Evolutionary conservation across 2,329 filamentous ascomycete genomes (phyloP), one percentile per base, ranked within the genome.

Genomic region (Hymenoscyphus scutula): DNA sequence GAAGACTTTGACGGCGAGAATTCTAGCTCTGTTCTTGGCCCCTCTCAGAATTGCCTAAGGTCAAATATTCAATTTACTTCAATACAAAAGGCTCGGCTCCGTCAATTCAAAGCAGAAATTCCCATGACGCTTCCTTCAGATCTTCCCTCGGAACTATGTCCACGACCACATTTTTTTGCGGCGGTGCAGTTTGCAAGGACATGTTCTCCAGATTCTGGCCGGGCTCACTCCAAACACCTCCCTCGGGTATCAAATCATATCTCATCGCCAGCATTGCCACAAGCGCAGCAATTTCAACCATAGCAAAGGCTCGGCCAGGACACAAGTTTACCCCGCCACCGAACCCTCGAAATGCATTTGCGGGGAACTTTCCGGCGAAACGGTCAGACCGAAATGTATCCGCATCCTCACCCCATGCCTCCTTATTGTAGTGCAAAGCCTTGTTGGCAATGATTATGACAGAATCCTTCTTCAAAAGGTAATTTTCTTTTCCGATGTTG

Each of bases 321-420:
- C 45, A 59, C 7, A 59, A 29, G 38, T 59, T 59, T 10, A 37
- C 58, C 6, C 58, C 58, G 7, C 58, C 58, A 25, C 58, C 58
- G 27, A 59, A 59, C 10, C 58, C 58, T n/a, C 58, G 15, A 30
- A 59, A 59, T 13, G 58, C 58, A 27, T 45, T 17, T 23, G 3
- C 3, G 8, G 55, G 32, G 1, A 34, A 27, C 15, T 37, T 30
- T 10, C 55, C 34, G n/a, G 3, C 41, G 34, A 57, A 57, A 10
- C 55, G 17, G 27, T 57, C 13, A 10, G 55, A 19, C 4, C 3
- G 19, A 27, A 45, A 57, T 10, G 27, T 15, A 37, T 41, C 11
- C 13, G 34, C 34, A 13, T 23, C 32, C 6, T 41, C 34, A 2
- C 55, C 55, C 55, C 55, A 57, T 25, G 55, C 27, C 5, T 19